Conservation (phyloP, 805 yeast genomes). For the Pichia heedii region DNA sequence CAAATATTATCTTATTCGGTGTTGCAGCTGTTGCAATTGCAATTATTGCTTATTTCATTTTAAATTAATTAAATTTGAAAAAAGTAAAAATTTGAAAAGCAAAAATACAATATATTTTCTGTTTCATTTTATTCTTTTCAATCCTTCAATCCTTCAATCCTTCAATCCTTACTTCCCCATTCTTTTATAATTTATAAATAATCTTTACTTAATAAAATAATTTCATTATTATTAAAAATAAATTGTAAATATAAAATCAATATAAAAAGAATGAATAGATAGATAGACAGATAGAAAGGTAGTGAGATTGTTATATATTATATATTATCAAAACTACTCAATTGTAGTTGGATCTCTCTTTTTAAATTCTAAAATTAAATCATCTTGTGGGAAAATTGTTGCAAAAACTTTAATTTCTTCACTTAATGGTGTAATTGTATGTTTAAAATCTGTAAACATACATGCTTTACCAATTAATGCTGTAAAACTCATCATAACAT, state of each 20-base stretch:
- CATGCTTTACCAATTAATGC: conserved; percentile 88
- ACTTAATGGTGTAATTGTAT: conserved; percentile 71
- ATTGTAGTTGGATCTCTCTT: conserved; percentile 44
- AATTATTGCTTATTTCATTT: conserved; percentile 32
- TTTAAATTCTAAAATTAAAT: conserved; percentile 69
- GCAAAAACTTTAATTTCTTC: conserved; percentile 96
- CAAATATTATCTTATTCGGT: conserved; percentile 25
- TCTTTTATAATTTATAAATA: too few relatives aligned
- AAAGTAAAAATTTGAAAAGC: too few relatives aligned
- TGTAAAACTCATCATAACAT: conserved; percentile 84
- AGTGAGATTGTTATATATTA: neutral
- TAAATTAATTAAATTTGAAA: neutral
- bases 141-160: too few relatives aligned
- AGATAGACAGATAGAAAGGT: neutral
- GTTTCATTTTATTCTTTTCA: too few relatives aligned
- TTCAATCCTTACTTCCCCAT: too few relatives aligned
- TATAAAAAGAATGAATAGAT: neutral
- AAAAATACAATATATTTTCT: too few relatives aligned
- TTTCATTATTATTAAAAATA: too few relatives aligned
- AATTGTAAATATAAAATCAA: neutral
- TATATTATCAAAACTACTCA: neutral
- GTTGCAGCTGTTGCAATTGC: conserved; percentile 32
- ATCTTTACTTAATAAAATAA: too few relatives aligned
- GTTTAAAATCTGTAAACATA: conserved; percentile 70
- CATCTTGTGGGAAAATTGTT: conserved; percentile 96